Conservation (phyloP, 176 grass and related monocot genomes). For the Zea mays region DNA sequence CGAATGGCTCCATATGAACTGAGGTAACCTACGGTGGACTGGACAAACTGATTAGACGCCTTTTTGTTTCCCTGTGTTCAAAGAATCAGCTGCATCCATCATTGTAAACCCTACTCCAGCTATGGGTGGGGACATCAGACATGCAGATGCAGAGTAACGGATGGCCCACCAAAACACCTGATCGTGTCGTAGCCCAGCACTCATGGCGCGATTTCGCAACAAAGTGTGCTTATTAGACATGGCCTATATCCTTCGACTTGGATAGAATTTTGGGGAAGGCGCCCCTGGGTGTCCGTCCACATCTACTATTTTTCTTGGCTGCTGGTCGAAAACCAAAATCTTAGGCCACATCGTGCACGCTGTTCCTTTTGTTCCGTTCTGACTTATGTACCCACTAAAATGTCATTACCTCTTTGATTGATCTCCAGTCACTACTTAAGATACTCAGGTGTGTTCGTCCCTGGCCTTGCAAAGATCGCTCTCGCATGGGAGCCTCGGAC, state of each 20-base stretch:
- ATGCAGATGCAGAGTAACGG: not conserved
- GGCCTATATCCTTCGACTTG: not conserved
- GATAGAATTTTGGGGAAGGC: not conserved
- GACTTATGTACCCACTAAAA: not conserved
- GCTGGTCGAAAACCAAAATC: not conserved
- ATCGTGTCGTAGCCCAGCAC: not conserved
- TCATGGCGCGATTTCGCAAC: not conserved
- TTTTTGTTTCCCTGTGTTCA: not conserved
- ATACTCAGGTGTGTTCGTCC: slow-evolving; percentile 31
- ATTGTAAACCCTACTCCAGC: slow-evolving; percentile 1
- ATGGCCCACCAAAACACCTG: slow-evolving; percentile 1
- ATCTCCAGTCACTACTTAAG: slow-evolving; percentile 24
- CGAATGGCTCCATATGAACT: not conserved
- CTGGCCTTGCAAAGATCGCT: slow-evolving; percentile 38
- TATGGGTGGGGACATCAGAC: not conserved
- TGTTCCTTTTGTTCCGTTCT: not conserved
- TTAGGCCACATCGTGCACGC: not conserved
- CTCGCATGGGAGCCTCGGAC: not conserved
- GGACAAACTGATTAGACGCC: not conserved
- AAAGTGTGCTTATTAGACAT: slow-evolving; percentile 1
- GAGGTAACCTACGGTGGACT: not conserved
- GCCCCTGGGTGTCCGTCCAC: not conserved
- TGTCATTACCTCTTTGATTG: not conserved
- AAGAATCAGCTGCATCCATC: not conserved
- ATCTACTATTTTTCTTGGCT: not conserved